These are phyloP conservation scores for Rhizophlyctis rosea DNA, from an alignment of 192 early-diverging fungal genomes.

Conservation along the genomic window DNA sequence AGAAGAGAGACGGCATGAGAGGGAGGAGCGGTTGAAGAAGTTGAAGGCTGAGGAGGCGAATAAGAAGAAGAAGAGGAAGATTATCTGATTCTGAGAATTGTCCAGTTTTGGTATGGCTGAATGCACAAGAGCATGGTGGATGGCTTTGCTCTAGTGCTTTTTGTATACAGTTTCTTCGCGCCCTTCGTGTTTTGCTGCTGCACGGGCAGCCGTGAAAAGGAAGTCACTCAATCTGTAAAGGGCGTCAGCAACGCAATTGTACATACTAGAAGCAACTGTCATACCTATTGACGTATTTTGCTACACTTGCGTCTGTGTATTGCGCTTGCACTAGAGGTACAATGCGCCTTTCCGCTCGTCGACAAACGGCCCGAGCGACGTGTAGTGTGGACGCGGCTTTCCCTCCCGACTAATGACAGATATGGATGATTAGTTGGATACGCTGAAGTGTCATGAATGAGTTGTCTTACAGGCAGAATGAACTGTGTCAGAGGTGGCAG, in stretches of 20 bases:
- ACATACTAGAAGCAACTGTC: neutral
- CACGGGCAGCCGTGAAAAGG: slow-evolving; percentile 85
- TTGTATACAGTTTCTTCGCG: slow-evolving; percentile 76
- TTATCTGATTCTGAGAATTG: too few species aligned
- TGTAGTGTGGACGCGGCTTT: slow-evolving; percentile 77
- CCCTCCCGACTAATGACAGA: slow-evolving; percentile 70
- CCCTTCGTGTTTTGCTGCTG: slow-evolving; percentile 68
- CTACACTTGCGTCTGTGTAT: slow-evolving; percentile 55
- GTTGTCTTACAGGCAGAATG: slow-evolving; percentile 77
- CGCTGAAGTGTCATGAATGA: neutral
- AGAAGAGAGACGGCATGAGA: neutral
- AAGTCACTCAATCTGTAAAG: slow-evolving; percentile 79
- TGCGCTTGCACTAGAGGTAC: slow-evolving; percentile 64
- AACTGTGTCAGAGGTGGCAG: slow-evolving; percentile 79
- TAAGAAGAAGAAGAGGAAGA: slow-evolving; percentile 27
- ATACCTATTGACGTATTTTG: slow-evolving; percentile 70
- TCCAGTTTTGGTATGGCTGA: neutral
- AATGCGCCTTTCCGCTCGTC: slow-evolving; percentile 81
- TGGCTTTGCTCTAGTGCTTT: slow-evolving; percentile 32
- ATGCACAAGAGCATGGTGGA: neutral
- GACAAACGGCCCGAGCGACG: slow-evolving; percentile 77
- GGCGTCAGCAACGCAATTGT: slow-evolving; percentile 6
- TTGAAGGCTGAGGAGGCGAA: neutral
- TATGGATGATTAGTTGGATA: slow-evolving; percentile 3
- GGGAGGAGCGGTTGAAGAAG: slow-evolving; percentile 2